Conservation (phyloP, 768 basidiomycete species). For the Podaxis sp. region DNA sequence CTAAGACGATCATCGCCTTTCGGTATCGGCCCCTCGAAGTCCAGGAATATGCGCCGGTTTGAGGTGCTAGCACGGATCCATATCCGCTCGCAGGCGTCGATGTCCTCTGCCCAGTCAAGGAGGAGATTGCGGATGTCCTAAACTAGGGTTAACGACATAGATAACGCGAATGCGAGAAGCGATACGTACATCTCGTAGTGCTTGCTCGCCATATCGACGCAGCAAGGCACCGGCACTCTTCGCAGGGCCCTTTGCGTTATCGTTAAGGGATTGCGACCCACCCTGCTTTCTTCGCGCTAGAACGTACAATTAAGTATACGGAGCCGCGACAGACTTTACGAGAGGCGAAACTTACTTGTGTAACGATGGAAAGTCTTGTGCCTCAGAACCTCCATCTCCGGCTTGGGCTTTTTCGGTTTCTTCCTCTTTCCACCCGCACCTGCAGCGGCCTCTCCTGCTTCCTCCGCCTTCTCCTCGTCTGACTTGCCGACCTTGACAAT, state of each 20-base stretch:
- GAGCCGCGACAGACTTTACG: background rate
- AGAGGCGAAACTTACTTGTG: slow-evolving; percentile 67
- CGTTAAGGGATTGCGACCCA: slow-evolving; percentile 89
- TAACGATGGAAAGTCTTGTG: slow-evolving; percentile 99
- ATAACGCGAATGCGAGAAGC: background rate
- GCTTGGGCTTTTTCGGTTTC: slow-evolving; percentile 63
- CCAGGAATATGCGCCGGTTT: slow-evolving; percentile 86
- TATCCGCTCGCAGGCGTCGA: slow-evolving; percentile 82
- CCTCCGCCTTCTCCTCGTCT: slow-evolving; percentile 40
- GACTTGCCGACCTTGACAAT: slow-evolving; percentile 68
- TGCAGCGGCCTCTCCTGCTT: slow-evolving; percentile 36
- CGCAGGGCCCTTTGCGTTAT: slow-evolving; percentile 89
- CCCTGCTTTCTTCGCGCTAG: slow-evolving; percentile 96
- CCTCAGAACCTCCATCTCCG: slow-evolving; percentile 76
- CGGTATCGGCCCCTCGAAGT: slow-evolving; percentile 78
- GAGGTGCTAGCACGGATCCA: slow-evolving; percentile 89
- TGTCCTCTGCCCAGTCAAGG: slow-evolving; percentile 83
- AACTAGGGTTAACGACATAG: background rate
- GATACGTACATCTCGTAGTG: slow-evolving; percentile 76
- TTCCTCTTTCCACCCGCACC: slow-evolving; percentile 44
- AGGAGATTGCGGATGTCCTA: slow-evolving; percentile 89
- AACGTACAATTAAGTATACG: slow-evolving; percentile 8
- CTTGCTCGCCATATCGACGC: slow-evolving; percentile 93
- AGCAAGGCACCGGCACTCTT: slow-evolving; percentile 93
- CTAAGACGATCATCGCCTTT: slow-evolving; percentile 84